phyloP scores from a whole-genome alignment of 1,139 yeast genomes.

The Pichia sp. region DNA sequence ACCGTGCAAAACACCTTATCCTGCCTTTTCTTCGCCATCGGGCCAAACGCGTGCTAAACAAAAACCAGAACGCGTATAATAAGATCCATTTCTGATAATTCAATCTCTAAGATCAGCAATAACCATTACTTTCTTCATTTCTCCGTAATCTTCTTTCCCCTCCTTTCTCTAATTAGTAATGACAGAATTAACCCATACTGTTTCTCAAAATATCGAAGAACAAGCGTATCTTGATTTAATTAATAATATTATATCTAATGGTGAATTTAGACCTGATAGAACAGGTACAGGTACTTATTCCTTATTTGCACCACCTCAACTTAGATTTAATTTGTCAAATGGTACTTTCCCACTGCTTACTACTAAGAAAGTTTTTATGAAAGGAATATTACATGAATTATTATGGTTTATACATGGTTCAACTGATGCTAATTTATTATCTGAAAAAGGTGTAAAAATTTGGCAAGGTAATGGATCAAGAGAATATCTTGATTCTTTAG shows the following conservation, averaged over 20 bases:
- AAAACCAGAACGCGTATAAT: not conserved
- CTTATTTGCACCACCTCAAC: constrained; percentile 91
- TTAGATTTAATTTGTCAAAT: constrained; percentile 69
- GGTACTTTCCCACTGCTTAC: constrained; percentile 82
- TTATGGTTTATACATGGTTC: constrained; percentile 90
- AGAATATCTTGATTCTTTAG: constrained; percentile 78
- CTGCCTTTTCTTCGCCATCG: too few relatives aligned
- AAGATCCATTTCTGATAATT: not conserved
- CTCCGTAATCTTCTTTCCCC: too few relatives aligned
- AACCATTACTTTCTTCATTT: not conserved
- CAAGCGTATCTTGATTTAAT: constrained; percentile 84
- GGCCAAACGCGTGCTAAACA: too few relatives aligned
- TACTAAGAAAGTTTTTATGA: constrained; percentile 85
- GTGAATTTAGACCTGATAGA: constrained; percentile 89
- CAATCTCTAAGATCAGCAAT: not conserved
- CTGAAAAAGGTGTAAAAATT: constrained; percentile 81
- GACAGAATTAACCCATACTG: not conserved
- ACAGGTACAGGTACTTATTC: constrained; percentile 96
- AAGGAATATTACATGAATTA: constrained; percentile 82
- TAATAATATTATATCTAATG: constrained; percentile 65
- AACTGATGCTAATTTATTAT: constrained; percentile 75
- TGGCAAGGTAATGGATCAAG: constrained; percentile 99
- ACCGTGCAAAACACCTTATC: too few relatives aligned
- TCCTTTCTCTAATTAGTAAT: not conserved
- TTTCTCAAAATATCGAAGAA: constrained; percentile 48